A percentile compares a stretch with the other conserved stretches of the same genome.
Evolutionary conservation across 2,329 filamentous ascomycete genomes (phyloP).

Genomic region (Verticillium nubilum): DNA sequence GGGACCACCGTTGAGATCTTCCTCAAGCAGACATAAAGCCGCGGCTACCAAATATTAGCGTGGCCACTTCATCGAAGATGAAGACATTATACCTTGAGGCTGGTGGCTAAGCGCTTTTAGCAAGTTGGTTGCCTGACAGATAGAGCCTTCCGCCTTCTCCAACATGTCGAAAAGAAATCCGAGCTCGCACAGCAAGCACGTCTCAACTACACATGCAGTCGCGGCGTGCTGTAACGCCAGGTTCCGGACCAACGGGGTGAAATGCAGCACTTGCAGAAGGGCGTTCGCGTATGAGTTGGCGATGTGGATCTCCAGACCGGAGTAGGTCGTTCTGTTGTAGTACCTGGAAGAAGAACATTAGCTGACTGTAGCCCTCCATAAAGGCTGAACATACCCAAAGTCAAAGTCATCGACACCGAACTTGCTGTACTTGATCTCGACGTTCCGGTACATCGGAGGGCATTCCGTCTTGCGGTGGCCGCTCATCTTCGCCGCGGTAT

Average conservation of each 20-base stretch:
- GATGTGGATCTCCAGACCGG: constrained; percentile 92
- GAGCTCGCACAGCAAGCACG: constrained; percentile 86
- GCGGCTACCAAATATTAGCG: constrained; percentile 43
- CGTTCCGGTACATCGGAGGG: constrained; percentile 82
- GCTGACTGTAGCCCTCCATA: not conserved
- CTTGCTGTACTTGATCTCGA: constrained; percentile 98
- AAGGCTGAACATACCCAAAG: constrained; percentile 61
- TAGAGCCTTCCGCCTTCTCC: constrained; percentile 87
- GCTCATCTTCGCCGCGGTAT: constrained; percentile 60
- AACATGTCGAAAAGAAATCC: constrained; percentile 98
- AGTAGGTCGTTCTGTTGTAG: constrained; percentile 90
- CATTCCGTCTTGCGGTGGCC: constrained; percentile 76
- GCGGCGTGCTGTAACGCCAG: constrained; percentile 84
- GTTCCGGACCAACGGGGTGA: constrained; percentile 84
- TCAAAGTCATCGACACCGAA: constrained; percentile 99
- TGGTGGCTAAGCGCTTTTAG: constrained; percentile 83
- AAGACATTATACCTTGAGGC: constrained; percentile 54
- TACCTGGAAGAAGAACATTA: constrained; percentile 47
- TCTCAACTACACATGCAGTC: constrained; percentile 73
- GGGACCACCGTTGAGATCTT: constrained; percentile 67
- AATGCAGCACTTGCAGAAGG: constrained; percentile 84
- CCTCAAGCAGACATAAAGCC: constrained; percentile 77
- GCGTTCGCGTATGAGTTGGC: constrained; percentile 95
- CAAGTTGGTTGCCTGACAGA: constrained; percentile 94
- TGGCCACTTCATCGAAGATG: not conserved